Evolutionary conservation across 805 yeast species (phyloP).

Genomic region (Kluyveromyces starmeri): DNA sequence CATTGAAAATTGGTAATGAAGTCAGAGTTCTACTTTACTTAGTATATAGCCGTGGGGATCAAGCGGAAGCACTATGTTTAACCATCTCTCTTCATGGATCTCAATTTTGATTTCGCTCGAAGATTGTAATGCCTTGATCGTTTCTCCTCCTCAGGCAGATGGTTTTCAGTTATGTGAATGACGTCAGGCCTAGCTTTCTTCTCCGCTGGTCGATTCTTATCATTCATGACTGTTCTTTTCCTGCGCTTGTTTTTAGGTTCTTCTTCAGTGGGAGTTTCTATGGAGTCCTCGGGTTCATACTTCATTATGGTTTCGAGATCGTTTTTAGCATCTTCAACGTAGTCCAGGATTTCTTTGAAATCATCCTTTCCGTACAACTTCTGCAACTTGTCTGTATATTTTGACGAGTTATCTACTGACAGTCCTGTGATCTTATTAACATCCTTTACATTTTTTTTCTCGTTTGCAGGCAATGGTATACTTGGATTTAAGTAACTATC

Average conservation of each 20-base stretch:
- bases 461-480: slow-evolving; percentile 5
- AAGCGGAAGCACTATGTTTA: too few relatives aligned
- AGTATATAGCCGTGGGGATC: too few relatives aligned
- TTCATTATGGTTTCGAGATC: slow-evolving; percentile 17
- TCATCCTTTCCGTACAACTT: slow-evolving; percentile 22
- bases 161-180: slow-evolving; percentile 10
- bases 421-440: not conserved
- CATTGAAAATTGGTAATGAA: too few relatives aligned
- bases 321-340: slow-evolving; percentile 23
- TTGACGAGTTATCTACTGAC: not conserved
- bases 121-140: slow-evolving; percentile 27
- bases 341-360: slow-evolving; percentile 20
- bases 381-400: slow-evolving; percentile 17
- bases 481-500: slow-evolving; percentile 23
- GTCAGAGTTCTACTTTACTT: too few relatives aligned
- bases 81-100: slow-evolving; percentile 3
- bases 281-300: slow-evolving; percentile 3
- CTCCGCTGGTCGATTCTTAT: slow-evolving; percentile 19
- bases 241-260: slow-evolving; percentile 4
- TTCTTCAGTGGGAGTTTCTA: slow-evolving; percentile 4
- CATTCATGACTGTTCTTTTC: slow-evolving; percentile 8
- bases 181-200: slow-evolving; percentile 24
- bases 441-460: slow-evolving; percentile 1
- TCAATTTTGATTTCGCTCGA: slow-evolving; percentile 26
- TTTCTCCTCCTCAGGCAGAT: slow-evolving; percentile 21